These are phyloP conservation scores for Phaeosphaeria sp. DNA, from an alignment of 2,329 filamentous ascomycete species.

Conservation along the genomic window DNA sequence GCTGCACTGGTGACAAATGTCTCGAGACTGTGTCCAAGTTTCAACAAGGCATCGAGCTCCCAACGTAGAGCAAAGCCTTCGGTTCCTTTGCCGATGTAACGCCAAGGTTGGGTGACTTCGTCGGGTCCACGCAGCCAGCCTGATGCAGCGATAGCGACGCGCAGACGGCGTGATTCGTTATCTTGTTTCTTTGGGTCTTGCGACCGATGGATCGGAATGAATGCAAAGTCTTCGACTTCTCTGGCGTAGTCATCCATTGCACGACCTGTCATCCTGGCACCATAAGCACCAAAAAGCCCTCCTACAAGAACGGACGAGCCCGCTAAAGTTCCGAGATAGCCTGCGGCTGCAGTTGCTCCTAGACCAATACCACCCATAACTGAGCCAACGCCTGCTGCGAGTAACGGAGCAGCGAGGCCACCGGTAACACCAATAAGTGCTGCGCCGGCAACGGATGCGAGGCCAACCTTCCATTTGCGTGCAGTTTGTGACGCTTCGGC, in stretches of 20 bases:
- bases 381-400: constrained; percentile 79
- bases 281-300: constrained; percentile 89
- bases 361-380: constrained; percentile 80
- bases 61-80: constrained; percentile 86
- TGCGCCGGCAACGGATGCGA: constrained; percentile 87
- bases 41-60: constrained; percentile 79
- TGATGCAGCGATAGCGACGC: constrained; percentile 81
- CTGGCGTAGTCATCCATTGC: constrained; percentile 88
- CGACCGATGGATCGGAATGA: constrained; percentile 68
- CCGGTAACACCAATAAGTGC: constrained; percentile 84
- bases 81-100: constrained; percentile 71
- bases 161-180: constrained; percentile 61
- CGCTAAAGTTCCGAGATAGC: constrained; percentile 79
- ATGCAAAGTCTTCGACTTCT: constrained; percentile 87
- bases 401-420: constrained; percentile 77
- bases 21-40: constrained; percentile 78
- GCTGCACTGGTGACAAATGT: constrained; percentile 79
- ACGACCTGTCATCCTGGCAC: constrained; percentile 79
- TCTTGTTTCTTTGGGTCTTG: constrained; percentile 57
- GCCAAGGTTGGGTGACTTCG: constrained; percentile 80
- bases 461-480: constrained; percentile 79
- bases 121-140: constrained; percentile 79
- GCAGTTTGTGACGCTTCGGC: constrained; percentile 69
- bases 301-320: constrained; percentile 82
- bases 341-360: constrained; percentile 74